Conservation (phyloP, 768 basidiomycete species). For the Auriculariales sp. region DNA sequence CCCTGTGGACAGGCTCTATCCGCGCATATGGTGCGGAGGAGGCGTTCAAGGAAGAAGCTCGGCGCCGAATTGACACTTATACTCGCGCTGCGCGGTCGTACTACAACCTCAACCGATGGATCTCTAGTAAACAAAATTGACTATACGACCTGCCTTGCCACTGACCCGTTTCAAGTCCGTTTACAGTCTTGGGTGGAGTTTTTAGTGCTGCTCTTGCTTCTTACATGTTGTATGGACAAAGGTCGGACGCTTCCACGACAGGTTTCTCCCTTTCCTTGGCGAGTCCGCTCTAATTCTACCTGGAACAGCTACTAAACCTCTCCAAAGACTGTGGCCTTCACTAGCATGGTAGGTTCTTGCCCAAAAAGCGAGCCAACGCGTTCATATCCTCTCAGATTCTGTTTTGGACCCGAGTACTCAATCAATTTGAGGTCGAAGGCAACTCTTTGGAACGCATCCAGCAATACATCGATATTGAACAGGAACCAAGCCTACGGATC, state of each 20-base stretch:
- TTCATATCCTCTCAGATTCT: background rate
- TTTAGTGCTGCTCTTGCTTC: background rate
- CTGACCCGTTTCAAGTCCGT: too few species aligned
- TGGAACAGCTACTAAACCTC: background rate
- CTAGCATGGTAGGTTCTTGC: background rate
- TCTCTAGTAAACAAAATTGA: background rate
- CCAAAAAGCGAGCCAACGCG: background rate
- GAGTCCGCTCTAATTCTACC: background rate
- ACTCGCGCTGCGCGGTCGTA: conserved; percentile 29
- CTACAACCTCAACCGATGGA: conserved; percentile 33
- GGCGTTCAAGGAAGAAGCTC: conserved; percentile 27
- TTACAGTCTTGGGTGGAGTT: background rate
- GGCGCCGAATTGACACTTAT: conserved; percentile 41
- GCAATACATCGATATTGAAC: conserved; percentile 20
- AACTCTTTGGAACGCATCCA: conserved; percentile 13
- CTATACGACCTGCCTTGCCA: too few species aligned
- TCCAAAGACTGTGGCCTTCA: background rate
- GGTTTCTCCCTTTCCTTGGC: conserved; percentile 4
- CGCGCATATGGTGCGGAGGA: conserved; percentile 50
- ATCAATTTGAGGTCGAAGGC: conserved; percentile 11
- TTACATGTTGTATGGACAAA: background rate
- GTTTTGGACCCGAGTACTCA: conserved; percentile 9
- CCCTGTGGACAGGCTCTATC: conserved; percentile 26
- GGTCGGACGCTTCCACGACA: conserved; percentile 2
- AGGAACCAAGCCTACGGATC: conserved; percentile 13